Conservation (phyloP, 768 basidiomycete species). For the Solioccasus polychromus region DNA sequence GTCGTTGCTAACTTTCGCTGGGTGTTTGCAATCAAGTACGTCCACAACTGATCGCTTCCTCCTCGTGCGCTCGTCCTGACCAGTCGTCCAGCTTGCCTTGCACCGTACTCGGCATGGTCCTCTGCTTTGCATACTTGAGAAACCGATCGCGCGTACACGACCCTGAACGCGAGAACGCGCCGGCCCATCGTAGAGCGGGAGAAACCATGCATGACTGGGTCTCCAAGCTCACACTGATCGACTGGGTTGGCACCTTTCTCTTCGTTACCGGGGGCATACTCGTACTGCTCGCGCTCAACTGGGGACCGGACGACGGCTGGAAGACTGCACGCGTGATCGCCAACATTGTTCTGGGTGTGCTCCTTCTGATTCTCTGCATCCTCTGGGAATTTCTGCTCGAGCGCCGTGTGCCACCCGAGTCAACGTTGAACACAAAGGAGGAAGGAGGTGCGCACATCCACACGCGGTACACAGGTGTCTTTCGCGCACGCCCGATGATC, state of each 20-base stretch:
- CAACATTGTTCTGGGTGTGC: slow-evolving; percentile 42
- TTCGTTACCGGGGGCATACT: slow-evolving; percentile 45
- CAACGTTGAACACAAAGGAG: not conserved
- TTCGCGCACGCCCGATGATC: slow-evolving; percentile 41
- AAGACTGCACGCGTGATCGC: slow-evolving; percentile 42
- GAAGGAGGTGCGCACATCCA: not conserved
- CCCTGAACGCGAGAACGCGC: slow-evolving; percentile 5
- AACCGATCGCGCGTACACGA: slow-evolving; percentile 21
- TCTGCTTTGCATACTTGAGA: slow-evolving; percentile 43
- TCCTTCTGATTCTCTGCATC: slow-evolving; percentile 40
- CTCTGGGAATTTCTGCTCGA: slow-evolving; percentile 44
- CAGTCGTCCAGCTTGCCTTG: slow-evolving; percentile 38
- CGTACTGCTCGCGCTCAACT: slow-evolving; percentile 48
- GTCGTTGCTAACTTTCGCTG: slow-evolving; percentile 43
- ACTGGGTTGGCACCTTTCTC: slow-evolving; percentile 46
- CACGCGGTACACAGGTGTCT: slow-evolving; percentile 11
- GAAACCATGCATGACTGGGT: slow-evolving; percentile 15
- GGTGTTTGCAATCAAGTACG: slow-evolving; percentile 57
- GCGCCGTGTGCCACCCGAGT: slow-evolving; percentile 7
- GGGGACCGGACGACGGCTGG: slow-evolving; percentile 47
- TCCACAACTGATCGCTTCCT: too few species aligned
- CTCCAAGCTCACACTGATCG: slow-evolving; percentile 35
- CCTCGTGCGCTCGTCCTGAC: not conserved
- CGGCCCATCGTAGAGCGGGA: not conserved
- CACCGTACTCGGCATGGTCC: slow-evolving; percentile 32